Evolutionary conservation across 495 filamentous ascomycete genomes (phyloP).

Genomic region (Xylaria bambusicola): DNA sequence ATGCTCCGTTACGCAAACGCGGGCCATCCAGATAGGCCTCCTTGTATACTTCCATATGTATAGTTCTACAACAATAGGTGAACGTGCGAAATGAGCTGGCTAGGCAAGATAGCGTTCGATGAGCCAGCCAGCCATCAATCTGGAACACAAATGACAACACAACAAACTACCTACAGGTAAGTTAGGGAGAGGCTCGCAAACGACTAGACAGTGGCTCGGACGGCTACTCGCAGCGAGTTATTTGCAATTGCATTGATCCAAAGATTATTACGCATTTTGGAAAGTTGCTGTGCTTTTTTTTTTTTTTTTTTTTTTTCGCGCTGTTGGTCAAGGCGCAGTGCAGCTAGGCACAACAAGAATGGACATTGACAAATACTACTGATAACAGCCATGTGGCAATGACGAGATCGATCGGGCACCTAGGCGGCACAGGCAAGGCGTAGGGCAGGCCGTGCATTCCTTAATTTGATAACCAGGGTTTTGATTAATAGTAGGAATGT

Average conservation of each 20-base stretch:
- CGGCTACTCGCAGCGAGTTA: not conserved
- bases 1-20: slow-evolving; percentile 5
- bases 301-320: no score
- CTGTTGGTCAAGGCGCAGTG: no score
- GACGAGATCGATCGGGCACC: no score
- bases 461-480: no score
- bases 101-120: not conserved
- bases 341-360: not conserved
- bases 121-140: not conserved
- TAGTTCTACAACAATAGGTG: not conserved
- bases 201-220: no score
- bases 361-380: not conserved
- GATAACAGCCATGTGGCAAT: not conserved
- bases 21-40: no score
- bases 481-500: no score
- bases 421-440: not conserved
- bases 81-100: not conserved
- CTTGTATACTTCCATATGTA: no score
- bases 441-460: not conserved
- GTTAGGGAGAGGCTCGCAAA: no score
- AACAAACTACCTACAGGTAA: no score
- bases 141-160: not conserved
- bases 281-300: not conserved
- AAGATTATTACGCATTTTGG: not conserved
- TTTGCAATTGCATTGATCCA: not conserved